Percentiles rank a stretch among this genome's conserved stretches.
phyloP scores from a whole-genome alignment of 2,329 filamentous ascomycete species.

The Xylariaceae sp. region DNA sequence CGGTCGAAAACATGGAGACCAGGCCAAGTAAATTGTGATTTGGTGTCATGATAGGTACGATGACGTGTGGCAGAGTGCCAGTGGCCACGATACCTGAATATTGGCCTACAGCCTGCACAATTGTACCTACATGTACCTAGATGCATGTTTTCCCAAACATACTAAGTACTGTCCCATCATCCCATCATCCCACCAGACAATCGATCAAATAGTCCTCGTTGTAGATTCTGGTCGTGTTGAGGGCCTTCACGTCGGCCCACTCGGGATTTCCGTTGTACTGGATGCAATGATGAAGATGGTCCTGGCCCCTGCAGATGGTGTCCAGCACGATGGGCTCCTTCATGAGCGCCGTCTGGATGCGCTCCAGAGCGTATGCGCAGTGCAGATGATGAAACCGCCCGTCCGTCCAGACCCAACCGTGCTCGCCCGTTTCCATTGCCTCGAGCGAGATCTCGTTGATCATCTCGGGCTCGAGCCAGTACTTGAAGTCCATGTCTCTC shows the following conservation, averaged over 20 bases:
- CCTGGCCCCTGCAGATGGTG: conserved; percentile 6
- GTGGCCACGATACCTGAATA: too few species aligned
- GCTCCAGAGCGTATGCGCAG: conserved; percentile 6
- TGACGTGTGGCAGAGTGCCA: too few species aligned
- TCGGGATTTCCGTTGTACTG: conserved; percentile 4
- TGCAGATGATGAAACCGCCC: conserved; percentile 6
- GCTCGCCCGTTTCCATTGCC: conserved; percentile 3
- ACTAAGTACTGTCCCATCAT: conserved; percentile 1
- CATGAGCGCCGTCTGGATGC: conserved; percentile 2
- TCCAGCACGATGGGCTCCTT: conserved; percentile 3
- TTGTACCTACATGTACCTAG: too few species aligned
- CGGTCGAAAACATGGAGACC: too few species aligned
- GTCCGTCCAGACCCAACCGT: conserved; percentile 4
- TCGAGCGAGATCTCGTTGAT: conserved; percentile 9
- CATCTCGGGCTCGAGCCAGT: conserved; percentile 7
- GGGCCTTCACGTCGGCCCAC: conserved; percentile 4
- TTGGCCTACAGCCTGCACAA: too few species aligned
- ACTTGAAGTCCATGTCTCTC: conserved; percentile 6
- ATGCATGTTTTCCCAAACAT: neutral
- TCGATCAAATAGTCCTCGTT: conserved; percentile 3
- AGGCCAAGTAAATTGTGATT: too few species aligned
- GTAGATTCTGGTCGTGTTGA: conserved; percentile 8
- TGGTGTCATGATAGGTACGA: too few species aligned
- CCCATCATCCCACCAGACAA: conserved; percentile 3
- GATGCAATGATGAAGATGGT: conserved; percentile 5